phyloP scores from a whole-genome alignment of 2,329 filamentous ascomycete species.

The Clonostachys sp. region DNA sequence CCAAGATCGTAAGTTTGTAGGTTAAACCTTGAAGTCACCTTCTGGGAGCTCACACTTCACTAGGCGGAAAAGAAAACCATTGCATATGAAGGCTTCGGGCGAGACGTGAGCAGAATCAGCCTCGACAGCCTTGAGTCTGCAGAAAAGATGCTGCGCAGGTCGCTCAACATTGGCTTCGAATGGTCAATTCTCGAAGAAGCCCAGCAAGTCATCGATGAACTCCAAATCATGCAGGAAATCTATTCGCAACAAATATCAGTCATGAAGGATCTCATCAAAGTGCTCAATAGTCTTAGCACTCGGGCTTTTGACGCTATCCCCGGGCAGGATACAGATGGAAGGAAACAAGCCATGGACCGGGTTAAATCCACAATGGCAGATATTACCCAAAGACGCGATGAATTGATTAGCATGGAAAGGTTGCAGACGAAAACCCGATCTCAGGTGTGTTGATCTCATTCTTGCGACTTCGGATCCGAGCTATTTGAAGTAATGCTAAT shows the following conservation, averaged over 20 bases:
- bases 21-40: not conserved
- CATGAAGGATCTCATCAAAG: conserved; percentile 7
- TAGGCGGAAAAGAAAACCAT: conserved; percentile 8
- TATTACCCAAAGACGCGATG: conserved; percentile 9
- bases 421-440: conserved; percentile 14
- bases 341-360: conserved; percentile 6
- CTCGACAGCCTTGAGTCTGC: conserved; percentile 17
- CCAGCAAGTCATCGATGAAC: conserved; percentile 9
- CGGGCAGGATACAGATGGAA: not conserved
- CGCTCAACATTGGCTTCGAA: conserved; percentile 10
- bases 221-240: conserved; percentile 10
- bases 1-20: conserved; percentile 6
- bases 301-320: not conserved
- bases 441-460: conserved; percentile 8
- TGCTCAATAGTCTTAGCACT: conserved; percentile 5
- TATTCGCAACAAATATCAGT: conserved; percentile 5
- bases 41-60: not conserved
- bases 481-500: not conserved
- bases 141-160: conserved; percentile 10
- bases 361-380: conserved; percentile 4
- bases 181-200: conserved; percentile 9
- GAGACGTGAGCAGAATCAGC: conserved; percentile 10
- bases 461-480: not conserved
- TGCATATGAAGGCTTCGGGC: conserved; percentile 8
- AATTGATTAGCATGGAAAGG: conserved; percentile 16